These are phyloP conservation scores for Meyerozyma carpophila DNA, from an alignment of 1,139 yeast species.

Conservation along the genomic window DNA sequence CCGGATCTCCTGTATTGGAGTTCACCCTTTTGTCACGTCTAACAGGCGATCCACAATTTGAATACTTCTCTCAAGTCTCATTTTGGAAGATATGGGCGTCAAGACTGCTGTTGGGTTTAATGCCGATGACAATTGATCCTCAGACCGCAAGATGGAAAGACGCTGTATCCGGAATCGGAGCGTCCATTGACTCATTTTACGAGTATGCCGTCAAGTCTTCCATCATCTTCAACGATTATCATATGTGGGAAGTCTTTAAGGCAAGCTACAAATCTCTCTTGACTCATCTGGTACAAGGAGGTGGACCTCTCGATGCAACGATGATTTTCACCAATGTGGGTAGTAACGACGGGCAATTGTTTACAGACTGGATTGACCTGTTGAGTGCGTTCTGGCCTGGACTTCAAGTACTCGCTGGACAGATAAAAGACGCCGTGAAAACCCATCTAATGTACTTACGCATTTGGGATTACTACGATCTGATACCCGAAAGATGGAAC, in stretches of 20 bases:
- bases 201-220: slow-evolving; percentile 82
- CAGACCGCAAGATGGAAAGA: slow-evolving; percentile 52
- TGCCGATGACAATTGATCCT: slow-evolving; percentile 79
- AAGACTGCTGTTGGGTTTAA: slow-evolving; percentile 54
- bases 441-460: slow-evolving; percentile 66
- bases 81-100: slow-evolving; percentile 69
- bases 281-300: slow-evolving; percentile 36
- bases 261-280: slow-evolving; percentile 55
- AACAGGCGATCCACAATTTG: slow-evolving; percentile 72
- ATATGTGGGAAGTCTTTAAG: slow-evolving; percentile 56
- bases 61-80: slow-evolving; percentile 53
- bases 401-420: slow-evolving; percentile 73
- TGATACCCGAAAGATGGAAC: slow-evolving; percentile 87
- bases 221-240: slow-evolving; percentile 64
- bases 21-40: slow-evolving; percentile 67
- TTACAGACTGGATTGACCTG: slow-evolving; percentile 75
- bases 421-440: slow-evolving; percentile 57
- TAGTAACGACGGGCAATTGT: slow-evolving; percentile 42
- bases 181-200: slow-evolving; percentile 88
- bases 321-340: slow-evolving; percentile 64
- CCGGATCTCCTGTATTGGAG: slow-evolving; percentile 76
- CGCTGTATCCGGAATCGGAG: slow-evolving; percentile 75
- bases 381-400: slow-evolving; percentile 89
- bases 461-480: slow-evolving; percentile 75
- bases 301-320: slow-evolving; percentile 35